A percentile compares a stretch with the other conserved stretches of the same genome.
Evolutionary conservation across 1,284 basidiomycete species (phyloP).

Genomic region (Rhodotorula sp.): DNA sequence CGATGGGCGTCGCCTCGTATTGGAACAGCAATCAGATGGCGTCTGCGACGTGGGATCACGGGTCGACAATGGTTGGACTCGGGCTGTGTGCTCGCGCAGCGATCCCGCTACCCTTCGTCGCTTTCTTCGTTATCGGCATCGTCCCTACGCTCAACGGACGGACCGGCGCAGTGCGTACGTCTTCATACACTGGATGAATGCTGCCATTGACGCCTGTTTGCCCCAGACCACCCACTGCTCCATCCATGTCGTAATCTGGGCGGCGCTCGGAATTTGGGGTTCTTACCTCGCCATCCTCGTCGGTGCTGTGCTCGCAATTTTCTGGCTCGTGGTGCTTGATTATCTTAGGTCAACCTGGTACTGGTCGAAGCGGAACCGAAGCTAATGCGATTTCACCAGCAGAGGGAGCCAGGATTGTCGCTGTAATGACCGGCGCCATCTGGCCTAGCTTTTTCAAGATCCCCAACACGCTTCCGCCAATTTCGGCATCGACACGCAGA

Average conservation of each 20-base stretch:
- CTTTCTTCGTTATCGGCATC: constrained; percentile 57
- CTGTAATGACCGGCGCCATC: constrained; percentile 67
- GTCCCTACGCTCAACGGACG: constrained; percentile 54
- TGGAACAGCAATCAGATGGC: constrained; percentile 60
- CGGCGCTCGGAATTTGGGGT: constrained; percentile 75
- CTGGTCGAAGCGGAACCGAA: not conserved
- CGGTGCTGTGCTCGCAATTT: constrained; percentile 66
- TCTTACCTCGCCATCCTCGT: constrained; percentile 66
- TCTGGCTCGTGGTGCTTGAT: constrained; percentile 64
- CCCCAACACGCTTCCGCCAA: constrained; percentile 57
- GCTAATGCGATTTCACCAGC: not conserved
- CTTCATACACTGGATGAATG: no score
- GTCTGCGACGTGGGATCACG: constrained; percentile 47
- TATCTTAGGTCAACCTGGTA: not conserved
- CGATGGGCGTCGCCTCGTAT: constrained; percentile 61
- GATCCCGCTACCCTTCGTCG: constrained; percentile 56
- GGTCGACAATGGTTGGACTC: constrained; percentile 63
- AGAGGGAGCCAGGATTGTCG: constrained; percentile 43
- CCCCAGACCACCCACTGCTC: constrained; percentile 58
- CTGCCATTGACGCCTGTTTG: no score
- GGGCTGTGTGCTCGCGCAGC: constrained; percentile 65
- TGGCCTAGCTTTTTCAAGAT: constrained; percentile 67
- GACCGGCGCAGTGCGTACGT: constrained; percentile 53
- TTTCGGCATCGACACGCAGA: constrained; percentile 63
- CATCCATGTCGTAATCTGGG: constrained; percentile 70